Conservation (phyloP, 352 stramenopile genomes). For the Hyaloperonospora arabidopsidis region DNA sequence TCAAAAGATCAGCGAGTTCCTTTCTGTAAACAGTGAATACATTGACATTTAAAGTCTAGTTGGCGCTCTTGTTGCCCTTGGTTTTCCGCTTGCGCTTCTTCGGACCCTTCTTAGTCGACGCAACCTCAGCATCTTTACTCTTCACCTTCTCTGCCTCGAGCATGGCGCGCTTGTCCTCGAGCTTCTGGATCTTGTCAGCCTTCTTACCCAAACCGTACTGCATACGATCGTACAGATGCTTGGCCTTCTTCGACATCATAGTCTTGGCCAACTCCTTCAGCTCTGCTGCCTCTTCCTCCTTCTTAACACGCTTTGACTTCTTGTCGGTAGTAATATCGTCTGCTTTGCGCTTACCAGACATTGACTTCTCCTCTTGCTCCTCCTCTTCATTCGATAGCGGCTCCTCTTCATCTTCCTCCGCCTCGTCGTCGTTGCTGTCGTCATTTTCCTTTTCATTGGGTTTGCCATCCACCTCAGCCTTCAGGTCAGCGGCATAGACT, state of each 20-base stretch:
- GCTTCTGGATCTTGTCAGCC: conserved; percentile 76
- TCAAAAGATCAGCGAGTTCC: not conserved
- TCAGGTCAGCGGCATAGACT: conserved; percentile 66
- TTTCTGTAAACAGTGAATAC: conserved; percentile 34
- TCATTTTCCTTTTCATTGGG: conserved; percentile 24
- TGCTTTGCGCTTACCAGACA: conserved; percentile 43
- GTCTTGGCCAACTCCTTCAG: conserved; percentile 83
- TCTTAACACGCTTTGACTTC: conserved; percentile 72
- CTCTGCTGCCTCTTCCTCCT: conserved; percentile 68
- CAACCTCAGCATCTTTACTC: conserved; percentile 16
- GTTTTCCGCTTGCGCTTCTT: conserved; percentile 36
- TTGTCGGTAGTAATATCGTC: conserved; percentile 27
- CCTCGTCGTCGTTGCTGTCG: conserved; percentile 39
- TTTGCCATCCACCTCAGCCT: conserved; percentile 64
- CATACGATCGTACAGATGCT: conserved; percentile 88
- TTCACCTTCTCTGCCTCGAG: conserved; percentile 58
- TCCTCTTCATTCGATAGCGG: conserved; percentile 39
- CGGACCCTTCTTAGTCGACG: conserved; percentile 27
- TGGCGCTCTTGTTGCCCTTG: conserved; percentile 29
- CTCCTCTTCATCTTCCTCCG: conserved; percentile 15
- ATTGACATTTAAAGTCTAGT: conserved; percentile 31
- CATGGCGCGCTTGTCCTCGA: conserved; percentile 73
- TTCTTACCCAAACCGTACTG: conserved; percentile 87
- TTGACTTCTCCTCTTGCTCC: conserved; percentile 26
- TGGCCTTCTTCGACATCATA: conserved; percentile 92